Conservation (phyloP, 1,284 basidiomycete genomes). For the Apiotrichum mycotoxinovorans region DNA sequence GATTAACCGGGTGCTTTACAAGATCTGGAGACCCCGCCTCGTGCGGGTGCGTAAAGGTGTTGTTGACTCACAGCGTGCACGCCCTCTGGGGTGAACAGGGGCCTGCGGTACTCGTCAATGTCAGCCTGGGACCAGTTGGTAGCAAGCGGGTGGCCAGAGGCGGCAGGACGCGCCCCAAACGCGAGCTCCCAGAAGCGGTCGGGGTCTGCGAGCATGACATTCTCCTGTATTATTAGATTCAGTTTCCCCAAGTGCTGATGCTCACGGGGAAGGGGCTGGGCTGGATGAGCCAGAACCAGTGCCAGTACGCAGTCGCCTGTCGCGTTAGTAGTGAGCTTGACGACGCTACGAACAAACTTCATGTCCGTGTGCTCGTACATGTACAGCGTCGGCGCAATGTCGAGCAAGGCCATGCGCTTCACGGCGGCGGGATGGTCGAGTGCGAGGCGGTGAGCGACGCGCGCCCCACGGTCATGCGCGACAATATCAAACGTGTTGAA, state of each 20-base stretch:
- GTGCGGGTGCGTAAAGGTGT: too few species aligned
- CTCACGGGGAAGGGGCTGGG: slow-evolving; percentile 38
- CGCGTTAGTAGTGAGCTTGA: too few species aligned
- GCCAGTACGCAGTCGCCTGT: slow-evolving; percentile 31
- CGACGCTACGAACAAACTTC: slow-evolving; percentile 42
- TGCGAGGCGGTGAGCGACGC: slow-evolving; percentile 48
- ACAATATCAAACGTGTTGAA: slow-evolving; percentile 37
- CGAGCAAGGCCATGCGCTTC: slow-evolving; percentile 43
- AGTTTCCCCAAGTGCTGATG: not conserved
- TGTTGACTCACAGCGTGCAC: too few species aligned
- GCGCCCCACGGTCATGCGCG: slow-evolving; percentile 50
- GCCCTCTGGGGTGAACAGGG: too few species aligned
- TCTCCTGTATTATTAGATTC: slow-evolving; percentile 19
- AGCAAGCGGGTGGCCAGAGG: too few species aligned
- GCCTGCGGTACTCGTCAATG: too few species aligned
- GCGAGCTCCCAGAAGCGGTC: slow-evolving; percentile 15
- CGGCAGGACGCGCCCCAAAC: too few species aligned
- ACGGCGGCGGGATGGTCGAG: slow-evolving; percentile 43
- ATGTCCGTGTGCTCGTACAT: slow-evolving; percentile 46
- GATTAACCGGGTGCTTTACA: slow-evolving; percentile 7
- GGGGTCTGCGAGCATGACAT: slow-evolving; percentile 28
- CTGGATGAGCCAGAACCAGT: slow-evolving; percentile 51
- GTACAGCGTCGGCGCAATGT: slow-evolving; percentile 44
- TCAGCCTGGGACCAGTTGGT: too few species aligned
- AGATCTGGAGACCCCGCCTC: slow-evolving; percentile 20